phyloP scores from a whole-genome alignment of 805 yeast genomes.

The Schwanniomyces vanrijiae region DNA sequence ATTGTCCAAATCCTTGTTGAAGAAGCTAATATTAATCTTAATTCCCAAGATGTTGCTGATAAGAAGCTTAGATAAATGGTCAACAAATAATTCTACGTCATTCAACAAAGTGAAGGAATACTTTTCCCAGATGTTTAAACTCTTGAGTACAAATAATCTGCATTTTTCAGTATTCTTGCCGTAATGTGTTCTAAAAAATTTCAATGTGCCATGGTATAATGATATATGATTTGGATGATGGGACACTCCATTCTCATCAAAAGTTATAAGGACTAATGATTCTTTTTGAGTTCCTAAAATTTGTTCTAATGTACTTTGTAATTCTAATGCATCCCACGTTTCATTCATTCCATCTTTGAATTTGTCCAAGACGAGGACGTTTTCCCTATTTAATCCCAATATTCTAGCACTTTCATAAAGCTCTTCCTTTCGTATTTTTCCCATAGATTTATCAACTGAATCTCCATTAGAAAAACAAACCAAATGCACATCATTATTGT shows the following conservation, averaged over 20 bases:
- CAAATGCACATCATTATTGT: slow-evolving; percentile 53
- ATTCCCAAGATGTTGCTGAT: slow-evolving; percentile 30
- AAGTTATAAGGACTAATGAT: slow-evolving; percentile 58
- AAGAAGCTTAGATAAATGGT: slow-evolving; percentile 31
- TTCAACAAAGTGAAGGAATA: slow-evolving; percentile 50
- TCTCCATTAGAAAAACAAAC: slow-evolving; percentile 79
- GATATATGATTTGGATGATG: slow-evolving; percentile 84
- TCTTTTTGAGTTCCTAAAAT: slow-evolving; percentile 17
- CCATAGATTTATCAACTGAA: slow-evolving; percentile 62
- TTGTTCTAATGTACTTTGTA: slow-evolving; percentile 37
- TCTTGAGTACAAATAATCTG: slow-evolving; percentile 31
- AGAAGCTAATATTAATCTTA: slow-evolving; percentile 39
- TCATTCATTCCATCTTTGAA: slow-evolving; percentile 65
- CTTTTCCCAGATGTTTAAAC: slow-evolving; percentile 43
- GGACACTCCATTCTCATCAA: slow-evolving; percentile 82
- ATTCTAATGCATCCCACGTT: slow-evolving; percentile 56
- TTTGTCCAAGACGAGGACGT: slow-evolving; percentile 47
- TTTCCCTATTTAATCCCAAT: slow-evolving; percentile 46
- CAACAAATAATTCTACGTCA: slow-evolving; percentile 39
- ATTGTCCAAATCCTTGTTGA: slow-evolving; percentile 18
- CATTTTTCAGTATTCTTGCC: slow-evolving; percentile 6
- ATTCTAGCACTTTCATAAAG: slow-evolving; percentile 52
- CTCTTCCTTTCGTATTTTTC: slow-evolving; percentile 61
- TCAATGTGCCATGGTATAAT: slow-evolving; percentile 49
- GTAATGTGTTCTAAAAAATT: slow-evolving; percentile 23